These are phyloP conservation scores for Penicillium oxalicum DNA, from an alignment of 2,329 filamentous ascomycete genomes.

Conservation along the genomic window DNA sequence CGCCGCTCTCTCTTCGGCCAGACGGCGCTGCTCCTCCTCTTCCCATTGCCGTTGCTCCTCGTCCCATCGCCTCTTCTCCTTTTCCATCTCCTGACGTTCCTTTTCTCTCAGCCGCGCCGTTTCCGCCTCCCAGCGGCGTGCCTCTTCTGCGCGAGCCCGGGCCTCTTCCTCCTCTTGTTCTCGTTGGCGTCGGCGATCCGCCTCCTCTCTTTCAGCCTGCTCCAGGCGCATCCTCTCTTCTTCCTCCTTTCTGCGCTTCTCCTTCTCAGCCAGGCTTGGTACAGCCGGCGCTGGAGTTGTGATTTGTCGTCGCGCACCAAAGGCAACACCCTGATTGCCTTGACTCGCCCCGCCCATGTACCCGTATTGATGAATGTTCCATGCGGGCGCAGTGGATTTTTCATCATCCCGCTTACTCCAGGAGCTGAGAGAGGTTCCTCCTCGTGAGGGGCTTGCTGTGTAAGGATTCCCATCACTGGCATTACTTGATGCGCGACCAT, in stretches of 20 bases:
- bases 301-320: constrained; percentile 87
- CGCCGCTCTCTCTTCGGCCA: constrained; percentile 66
- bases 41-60: constrained; percentile 65
- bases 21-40: constrained; percentile 65
- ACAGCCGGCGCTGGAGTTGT: constrained; percentile 74
- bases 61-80: constrained; percentile 43
- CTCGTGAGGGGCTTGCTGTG: constrained; percentile 56
- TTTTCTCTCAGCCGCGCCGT: constrained; percentile 47
- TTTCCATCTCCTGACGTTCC: constrained; percentile 40
- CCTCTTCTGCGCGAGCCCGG: constrained; percentile 40
- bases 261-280: constrained; percentile 77
- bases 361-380: constrained; percentile 98
- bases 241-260: constrained; percentile 59
- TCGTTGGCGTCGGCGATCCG: constrained; percentile 43
- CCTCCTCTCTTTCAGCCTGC: constrained; percentile 43
- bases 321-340: constrained; percentile 87
- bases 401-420: constrained; percentile 88
- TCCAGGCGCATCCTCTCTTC: constrained; percentile 47
- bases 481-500: constrained; percentile 49
- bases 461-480: constrained; percentile 42
- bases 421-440: constrained; percentile 61
- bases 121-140: constrained; percentile 45
- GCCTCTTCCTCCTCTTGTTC: constrained; percentile 49
- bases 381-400: constrained; percentile 74
- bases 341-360: constrained; percentile 98